Base-by-base conservation (phyloP, 2,329 filamentous ascomycete genomes). In the Byssothecium circinans region DNA sequence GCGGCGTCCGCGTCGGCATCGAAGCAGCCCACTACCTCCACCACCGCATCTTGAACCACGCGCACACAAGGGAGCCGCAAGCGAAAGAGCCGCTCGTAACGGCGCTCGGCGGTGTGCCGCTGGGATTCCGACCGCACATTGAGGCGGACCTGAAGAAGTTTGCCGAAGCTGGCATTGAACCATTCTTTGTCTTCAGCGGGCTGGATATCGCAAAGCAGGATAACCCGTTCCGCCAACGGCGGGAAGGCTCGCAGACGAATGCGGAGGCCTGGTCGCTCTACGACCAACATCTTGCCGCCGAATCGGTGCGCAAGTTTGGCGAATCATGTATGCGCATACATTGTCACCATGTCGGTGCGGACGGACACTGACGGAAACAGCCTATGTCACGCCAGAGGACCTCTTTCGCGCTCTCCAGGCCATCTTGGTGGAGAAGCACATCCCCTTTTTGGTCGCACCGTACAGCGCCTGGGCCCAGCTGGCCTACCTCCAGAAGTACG, bases 141-240 rank as follows among this genome's bases (percentile, higher is more conserved):
- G 83, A 89, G 66, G 80, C 81, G 41, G 89, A 95, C 60, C 77
- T 99, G 23, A 81, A 87, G 50, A 77, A 78, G 49, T 89, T 94
- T 78, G 82, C 83, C 51, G 79, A 81, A 37, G 76, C 85, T 61
- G 81, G 82, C 17, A 86, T 95, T 43, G 83, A 78, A n/a, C 89
- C 89, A 2, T 76, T 95, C 54, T 97, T 99, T 70, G 80, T 99
- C 42, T 99, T 99, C 72, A 89, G 92, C 69, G 94, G 94, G 29
- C 82, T 96, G 62, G 84, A 90, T 32, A 81, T 91, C 51, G 84
- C 85, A 32, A 87, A 88, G 63, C 86, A 91, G 62, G 68, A 70
- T 34, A 84, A 88, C 38, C 74, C 76, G 10, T 77, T 80, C 51
- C 69, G 69, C 25, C 78, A 85, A 50, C 77, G 84, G 19, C 78